Base-by-base conservation (phyloP, 345 rosid species). In the Linum lewisii region DNA sequence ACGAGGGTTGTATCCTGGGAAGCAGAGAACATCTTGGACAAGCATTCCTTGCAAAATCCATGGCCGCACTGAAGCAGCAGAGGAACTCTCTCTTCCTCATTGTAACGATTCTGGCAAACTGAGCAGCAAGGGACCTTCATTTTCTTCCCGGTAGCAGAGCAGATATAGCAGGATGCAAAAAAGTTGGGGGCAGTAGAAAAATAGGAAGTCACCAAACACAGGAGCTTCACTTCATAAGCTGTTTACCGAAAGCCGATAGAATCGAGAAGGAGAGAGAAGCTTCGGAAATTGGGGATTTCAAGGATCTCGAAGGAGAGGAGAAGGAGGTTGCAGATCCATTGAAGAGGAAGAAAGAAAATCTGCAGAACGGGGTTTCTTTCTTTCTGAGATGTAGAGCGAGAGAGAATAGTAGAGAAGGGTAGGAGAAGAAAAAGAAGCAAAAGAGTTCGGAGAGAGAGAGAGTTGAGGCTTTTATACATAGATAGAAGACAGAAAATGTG, bases 51-150 rank as follows among this genome's bases (percentile, higher is more conserved):
- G 75, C 99, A 93, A 74, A 89, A 93, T 22, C 97, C 95, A 21
- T 89, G 99, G 6, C 97, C 99, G 69, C 99, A 93, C 76, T 89
- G 88, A 57, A 89, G 97, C 58, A 93, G 70, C 3, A 93, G 66
- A 18, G 97, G 99, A 62, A 87, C 95, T 54, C 97, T 77, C 57
- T 87, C 99, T 2, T 78, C 93, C 72, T 88, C 97, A 75, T 89
- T 85, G 75, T 93, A 93, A 75, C 94, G 70, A 32, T 84, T 82
- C 73, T 93, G 97, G 77, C 99, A 89, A 21, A 93, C 91, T 11
- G 94, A 87, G 69, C 97, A 93, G 57, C 87, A 82, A 9, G 97
- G 94, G 11, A 87, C 90, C 68, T 85, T 86, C 84, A 81, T 85
- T 53, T 68, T 24, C 3, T 15, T 9, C 24, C 16, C 56, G n/a